Percentiles rank a stretch among this genome's conserved stretches.
These are phyloP conservation scores for Hypsizygus ulmarius DNA, from an alignment of 1,284 basidiomycete genomes.

Conservation along the genomic window DNA sequence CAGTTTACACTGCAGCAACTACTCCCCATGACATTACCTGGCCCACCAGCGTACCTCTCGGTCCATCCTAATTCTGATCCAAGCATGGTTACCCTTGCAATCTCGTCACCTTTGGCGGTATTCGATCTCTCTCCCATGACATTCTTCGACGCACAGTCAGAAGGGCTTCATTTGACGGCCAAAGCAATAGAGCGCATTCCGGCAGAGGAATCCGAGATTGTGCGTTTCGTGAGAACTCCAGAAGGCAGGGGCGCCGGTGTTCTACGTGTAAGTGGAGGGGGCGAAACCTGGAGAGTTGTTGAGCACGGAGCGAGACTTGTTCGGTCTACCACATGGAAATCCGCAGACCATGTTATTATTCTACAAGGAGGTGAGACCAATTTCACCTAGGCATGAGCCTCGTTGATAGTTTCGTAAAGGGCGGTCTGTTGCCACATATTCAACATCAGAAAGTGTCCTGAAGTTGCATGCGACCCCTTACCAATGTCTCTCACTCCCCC, in stretches of 20 bases:
- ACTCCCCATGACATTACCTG: constrained; percentile 45
- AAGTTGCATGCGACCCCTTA: constrained; percentile 50
- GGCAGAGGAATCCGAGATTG: constrained; percentile 51
- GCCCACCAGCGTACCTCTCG: constrained; percentile 49
- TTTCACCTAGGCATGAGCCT: neutral
- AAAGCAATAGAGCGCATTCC: constrained; percentile 37
- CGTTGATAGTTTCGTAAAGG: constrained; percentile 9
- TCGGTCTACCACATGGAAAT: constrained; percentile 46
- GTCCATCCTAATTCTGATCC: constrained; percentile 48
- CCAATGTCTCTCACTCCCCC: constrained; percentile 47
- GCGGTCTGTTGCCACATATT: constrained; percentile 45
- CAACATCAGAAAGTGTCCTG: constrained; percentile 38
- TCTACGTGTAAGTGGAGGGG: constrained; percentile 49
- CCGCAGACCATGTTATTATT: constrained; percentile 63
- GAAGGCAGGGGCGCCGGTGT: constrained; percentile 72
- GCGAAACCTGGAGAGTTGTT: constrained; percentile 61
- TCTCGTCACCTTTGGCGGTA: constrained; percentile 57
- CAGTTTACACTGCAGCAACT: constrained; percentile 72
- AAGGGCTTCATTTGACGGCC: constrained; percentile 46
- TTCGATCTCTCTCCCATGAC: constrained; percentile 52
- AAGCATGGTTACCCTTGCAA: constrained; percentile 53
- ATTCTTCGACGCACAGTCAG: constrained; percentile 58
- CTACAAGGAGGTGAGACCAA: constrained; percentile 51
- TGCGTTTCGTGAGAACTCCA: constrained; percentile 68
- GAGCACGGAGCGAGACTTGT: constrained; percentile 44